Conservation (phyloP, 305 asterid species). For the Fraxinus latifolia region DNA sequence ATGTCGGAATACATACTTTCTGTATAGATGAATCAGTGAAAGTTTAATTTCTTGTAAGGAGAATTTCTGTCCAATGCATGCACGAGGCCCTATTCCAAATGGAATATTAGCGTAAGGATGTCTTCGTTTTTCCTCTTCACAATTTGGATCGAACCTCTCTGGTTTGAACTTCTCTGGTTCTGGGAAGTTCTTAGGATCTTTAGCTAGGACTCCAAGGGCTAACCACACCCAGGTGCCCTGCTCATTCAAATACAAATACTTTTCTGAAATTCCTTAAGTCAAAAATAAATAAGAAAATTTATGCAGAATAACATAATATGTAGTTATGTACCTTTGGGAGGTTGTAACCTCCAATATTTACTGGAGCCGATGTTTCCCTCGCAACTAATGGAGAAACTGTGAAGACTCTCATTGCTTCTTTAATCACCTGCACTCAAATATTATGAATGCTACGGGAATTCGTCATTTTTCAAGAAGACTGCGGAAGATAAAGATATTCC, state of each 20-base stretch:
- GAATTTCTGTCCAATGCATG: constrained; percentile 89
- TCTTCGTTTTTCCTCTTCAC: constrained; percentile 78
- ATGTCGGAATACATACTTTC: constrained; percentile 60
- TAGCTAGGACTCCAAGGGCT: constrained; percentile 86
- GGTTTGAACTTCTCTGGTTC: constrained; percentile 89
- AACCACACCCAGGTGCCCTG: constrained; percentile 99
- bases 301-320: background rate
- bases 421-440: constrained; percentile 57
- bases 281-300: background rate
- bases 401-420: constrained; percentile 92
- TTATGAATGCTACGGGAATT: constrained; percentile 12
- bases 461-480: background rate
- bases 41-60: constrained; percentile 82
- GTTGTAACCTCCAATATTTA: constrained; percentile 77
- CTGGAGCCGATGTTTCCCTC: constrained; percentile 74
- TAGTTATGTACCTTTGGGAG: constrained; percentile 73
- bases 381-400: constrained; percentile 87
- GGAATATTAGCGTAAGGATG: constrained; percentile 92
- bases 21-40: constrained; percentile 65
- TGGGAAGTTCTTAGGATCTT: constrained; percentile 77
- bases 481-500: background rate
- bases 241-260: background rate
- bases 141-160: constrained; percentile 81
- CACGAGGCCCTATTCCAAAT: constrained; percentile 90
- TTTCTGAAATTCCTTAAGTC: background rate